These are phyloP conservation scores for Lanmaoa pseudosensibilis DNA, from an alignment of 768 basidiomycete genomes.

Conservation along the genomic window DNA sequence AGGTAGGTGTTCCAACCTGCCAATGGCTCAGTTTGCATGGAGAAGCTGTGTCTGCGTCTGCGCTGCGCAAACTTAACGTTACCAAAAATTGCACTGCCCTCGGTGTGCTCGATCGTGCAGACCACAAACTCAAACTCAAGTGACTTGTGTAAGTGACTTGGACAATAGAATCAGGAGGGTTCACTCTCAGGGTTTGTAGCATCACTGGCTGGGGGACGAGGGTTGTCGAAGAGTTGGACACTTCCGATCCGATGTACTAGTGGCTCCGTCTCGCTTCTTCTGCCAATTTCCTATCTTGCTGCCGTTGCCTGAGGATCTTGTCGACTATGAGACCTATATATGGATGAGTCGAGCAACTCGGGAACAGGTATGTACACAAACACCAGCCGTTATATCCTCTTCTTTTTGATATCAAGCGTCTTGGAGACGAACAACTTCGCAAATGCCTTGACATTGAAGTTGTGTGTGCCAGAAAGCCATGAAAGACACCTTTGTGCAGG, in stretches of 20 bases:
- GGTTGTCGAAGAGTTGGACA: conserved; percentile 3
- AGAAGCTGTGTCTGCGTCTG: no score
- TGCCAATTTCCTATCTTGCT: conserved; percentile 58
- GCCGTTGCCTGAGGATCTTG: conserved; percentile 83
- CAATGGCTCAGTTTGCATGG: no score
- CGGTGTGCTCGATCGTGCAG: no score
- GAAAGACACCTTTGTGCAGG: conserved; percentile 58
- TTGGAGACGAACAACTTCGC: conserved; percentile 64
- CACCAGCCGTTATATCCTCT: conserved; percentile 80
- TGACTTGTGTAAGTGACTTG: conserved; percentile 24
- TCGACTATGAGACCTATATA: conserved; percentile 58
- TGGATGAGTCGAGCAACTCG: conserved; percentile 9
- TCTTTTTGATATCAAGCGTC: conserved; percentile 58
- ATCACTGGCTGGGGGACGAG: conserved; percentile 12
- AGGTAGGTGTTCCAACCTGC: no score
- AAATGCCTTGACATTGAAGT: conserved; percentile 69
- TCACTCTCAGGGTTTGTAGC: conserved; percentile 12
- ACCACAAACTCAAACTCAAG: no score
- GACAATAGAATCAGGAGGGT: conserved; percentile 2
- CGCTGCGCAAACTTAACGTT: no score
- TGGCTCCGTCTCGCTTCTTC: conserved; percentile 42
- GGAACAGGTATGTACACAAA: not conserved
- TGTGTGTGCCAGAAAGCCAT: conserved; percentile 62
- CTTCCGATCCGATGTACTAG: conserved; percentile 23
- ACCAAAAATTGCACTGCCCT: no score